phyloP scores from a whole-genome alignment of 2,329 filamentous ascomycete genomes.

The Lachnellula hyalina region DNA sequence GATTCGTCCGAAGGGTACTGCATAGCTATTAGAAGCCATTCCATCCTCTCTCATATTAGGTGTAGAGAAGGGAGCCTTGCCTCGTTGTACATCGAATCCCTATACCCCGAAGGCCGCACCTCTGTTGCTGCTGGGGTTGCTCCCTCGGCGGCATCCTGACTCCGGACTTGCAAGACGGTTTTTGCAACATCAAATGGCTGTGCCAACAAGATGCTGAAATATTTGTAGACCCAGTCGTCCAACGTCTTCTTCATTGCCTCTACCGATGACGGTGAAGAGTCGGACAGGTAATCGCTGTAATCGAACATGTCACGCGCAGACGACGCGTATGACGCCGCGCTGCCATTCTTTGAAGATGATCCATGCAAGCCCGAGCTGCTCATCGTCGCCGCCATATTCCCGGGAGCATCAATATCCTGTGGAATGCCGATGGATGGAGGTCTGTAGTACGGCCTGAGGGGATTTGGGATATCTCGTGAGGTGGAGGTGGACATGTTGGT shows the following conservation, averaged over 20 bases:
- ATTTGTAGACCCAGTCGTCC: conserved; percentile 87
- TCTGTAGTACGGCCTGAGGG: conserved; percentile 55
- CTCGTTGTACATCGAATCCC: conserved; percentile 23
- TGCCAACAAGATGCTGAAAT: conserved; percentile 79
- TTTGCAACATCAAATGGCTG: conserved; percentile 98
- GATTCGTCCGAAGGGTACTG: conserved; percentile 57
- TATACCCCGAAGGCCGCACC: conserved; percentile 18
- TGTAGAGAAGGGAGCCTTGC: conserved; percentile 11
- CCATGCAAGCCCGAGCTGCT: conserved; percentile 25
- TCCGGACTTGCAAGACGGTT: conserved; percentile 76
- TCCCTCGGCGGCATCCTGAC: conserved; percentile 37
- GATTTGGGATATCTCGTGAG: conserved; percentile 49
- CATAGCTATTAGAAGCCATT: conserved; percentile 9
- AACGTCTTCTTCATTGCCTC: conserved; percentile 71
- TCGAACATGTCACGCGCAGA: conserved; percentile 85
- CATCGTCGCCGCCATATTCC: conserved; percentile 27
- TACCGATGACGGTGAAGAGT: conserved; percentile 67
- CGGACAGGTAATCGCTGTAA: conserved; percentile 80
- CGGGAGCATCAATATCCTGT: conserved; percentile 31
- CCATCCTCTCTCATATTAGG: background rate
- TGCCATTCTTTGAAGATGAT: conserved; percentile 30
- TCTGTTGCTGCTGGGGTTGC: conserved; percentile 14
- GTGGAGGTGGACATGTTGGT: conserved; percentile 41
- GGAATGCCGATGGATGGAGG: conserved; percentile 61
- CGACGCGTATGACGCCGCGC: conserved; percentile 48